Conservation (phyloP, 179 eudicot genomes). For the Silene noctiflora region DNA sequence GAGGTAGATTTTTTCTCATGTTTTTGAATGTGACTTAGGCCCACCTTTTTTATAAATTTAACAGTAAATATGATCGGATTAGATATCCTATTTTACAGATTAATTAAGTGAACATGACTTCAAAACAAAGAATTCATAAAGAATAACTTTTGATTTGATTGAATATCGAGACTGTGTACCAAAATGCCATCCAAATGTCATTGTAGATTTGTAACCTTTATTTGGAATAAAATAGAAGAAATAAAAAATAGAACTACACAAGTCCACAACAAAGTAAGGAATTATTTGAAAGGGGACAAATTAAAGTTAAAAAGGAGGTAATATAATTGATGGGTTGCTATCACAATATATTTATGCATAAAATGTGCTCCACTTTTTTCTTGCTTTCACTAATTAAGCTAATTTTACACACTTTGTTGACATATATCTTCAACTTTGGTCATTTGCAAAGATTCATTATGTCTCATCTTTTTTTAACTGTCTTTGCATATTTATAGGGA, state of each 20-base stretch:
- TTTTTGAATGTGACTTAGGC: too few relatives aligned
- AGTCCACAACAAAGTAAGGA: conserved; percentile 13
- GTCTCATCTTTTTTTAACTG: conserved; percentile 36
- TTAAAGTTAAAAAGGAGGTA: conserved; percentile 13
- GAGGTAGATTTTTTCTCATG: too few relatives aligned
- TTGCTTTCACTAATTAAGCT: too few relatives aligned
- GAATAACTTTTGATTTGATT: too few relatives aligned
- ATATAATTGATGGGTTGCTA: conserved; percentile 33
- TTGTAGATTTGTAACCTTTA: conserved; percentile 16
- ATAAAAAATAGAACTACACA: conserved; percentile 5
- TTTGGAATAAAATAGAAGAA: conserved; percentile 23
- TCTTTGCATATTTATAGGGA: conserved; percentile 12
- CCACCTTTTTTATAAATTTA: too few relatives aligned
- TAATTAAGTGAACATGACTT: too few relatives aligned
- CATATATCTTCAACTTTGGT: conserved; percentile 29
- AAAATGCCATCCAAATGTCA: conserved; percentile 23
- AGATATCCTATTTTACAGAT: too few relatives aligned
- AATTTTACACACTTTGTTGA: conserved; percentile 1
- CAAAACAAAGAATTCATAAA: too few relatives aligned
- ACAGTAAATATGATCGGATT: too few relatives aligned
- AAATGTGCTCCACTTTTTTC: conserved; percentile 2
- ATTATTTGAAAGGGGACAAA: conserved; percentile 21
- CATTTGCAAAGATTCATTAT: conserved; percentile 51
- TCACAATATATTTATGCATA: conserved; percentile 24
- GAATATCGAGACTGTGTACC: too few relatives aligned